Evolutionary conservation across 164 flowering plant species (phyloP).

Genomic region (Magnolia officinalis): DNA sequence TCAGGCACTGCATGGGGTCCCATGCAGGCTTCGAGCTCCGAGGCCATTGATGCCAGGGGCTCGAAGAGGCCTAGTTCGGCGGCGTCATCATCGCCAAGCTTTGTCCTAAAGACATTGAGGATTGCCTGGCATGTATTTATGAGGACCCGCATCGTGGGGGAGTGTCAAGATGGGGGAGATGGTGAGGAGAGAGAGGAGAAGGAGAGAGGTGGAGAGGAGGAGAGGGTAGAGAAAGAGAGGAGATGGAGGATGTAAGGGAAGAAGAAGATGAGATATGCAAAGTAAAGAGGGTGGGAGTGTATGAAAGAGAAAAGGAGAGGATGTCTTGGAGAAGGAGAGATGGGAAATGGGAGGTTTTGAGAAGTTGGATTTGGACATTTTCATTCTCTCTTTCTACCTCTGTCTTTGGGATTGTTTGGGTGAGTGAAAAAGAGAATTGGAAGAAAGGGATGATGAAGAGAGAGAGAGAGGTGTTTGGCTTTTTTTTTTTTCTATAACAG

Average conservation of each 20-base stretch:
- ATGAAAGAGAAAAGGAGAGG: slow-evolving; percentile 34
- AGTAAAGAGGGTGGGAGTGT: slow-evolving; percentile 64
- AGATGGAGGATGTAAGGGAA: slow-evolving; percentile 65
- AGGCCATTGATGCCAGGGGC: not conserved
- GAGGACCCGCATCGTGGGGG: slow-evolving; percentile 21
- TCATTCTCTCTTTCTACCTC: not conserved
- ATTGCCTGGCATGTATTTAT: slow-evolving; percentile 15
- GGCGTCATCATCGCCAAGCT: not conserved
- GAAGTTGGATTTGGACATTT: slow-evolving; percentile 33
- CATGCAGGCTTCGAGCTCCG: not conserved
- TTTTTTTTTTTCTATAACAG: not conserved
- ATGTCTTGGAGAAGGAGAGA: slow-evolving; percentile 38
- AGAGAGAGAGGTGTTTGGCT: not conserved
- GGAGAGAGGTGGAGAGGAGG: slow-evolving; percentile 67
- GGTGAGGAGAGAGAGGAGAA: slow-evolving; percentile 48
- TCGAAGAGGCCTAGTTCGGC: slow-evolving; percentile 14
- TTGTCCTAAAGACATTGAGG: slow-evolving; percentile 19
- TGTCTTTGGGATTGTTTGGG: too few relatives aligned
- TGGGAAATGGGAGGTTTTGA: slow-evolving; percentile 15
- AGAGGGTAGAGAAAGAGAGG: slow-evolving; percentile 74
- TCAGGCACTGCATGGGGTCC: not conserved
- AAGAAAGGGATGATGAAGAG: not conserved
- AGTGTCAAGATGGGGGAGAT: slow-evolving; percentile 16
- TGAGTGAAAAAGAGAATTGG: not conserved
- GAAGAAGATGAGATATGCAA: slow-evolving; percentile 75